Conservation (phyloP, 345 rosid genomes). For the thale cress (Arabidopsis thaliana) region TAIR10.1 NC_003070.9:9039001-9039500, state of each 20-base stretch:
- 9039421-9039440: constrained; percentile 27
- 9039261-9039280: constrained; percentile 24
- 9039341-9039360: constrained; percentile 25
- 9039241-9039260: constrained; percentile 47
- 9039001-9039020: constrained; percentile 83
- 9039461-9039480: constrained; percentile 1
- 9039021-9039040: constrained; percentile 80
- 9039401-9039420: constrained; percentile 39
- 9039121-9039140: neutral
- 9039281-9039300: constrained; percentile 22
- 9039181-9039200: constrained; percentile 47
- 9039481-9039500: constrained; percentile 19
- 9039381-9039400: constrained; percentile 34
- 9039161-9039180: constrained; percentile 41
- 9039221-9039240: constrained; percentile 41
- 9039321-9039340: constrained; percentile 35
- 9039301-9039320: constrained; percentile 19
- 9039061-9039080: constrained; percentile 38
- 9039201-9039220: constrained; percentile 51
- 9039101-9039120: neutral
- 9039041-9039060: constrained; percentile 66
- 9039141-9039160: constrained; percentile 30
- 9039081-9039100: neutral
- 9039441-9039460: neutral
- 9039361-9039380: constrained; percentile 42